Base-by-base conservation (phyloP, 2,329 filamentous ascomycete genomes). In the Magnaporthales sp. region DNA sequence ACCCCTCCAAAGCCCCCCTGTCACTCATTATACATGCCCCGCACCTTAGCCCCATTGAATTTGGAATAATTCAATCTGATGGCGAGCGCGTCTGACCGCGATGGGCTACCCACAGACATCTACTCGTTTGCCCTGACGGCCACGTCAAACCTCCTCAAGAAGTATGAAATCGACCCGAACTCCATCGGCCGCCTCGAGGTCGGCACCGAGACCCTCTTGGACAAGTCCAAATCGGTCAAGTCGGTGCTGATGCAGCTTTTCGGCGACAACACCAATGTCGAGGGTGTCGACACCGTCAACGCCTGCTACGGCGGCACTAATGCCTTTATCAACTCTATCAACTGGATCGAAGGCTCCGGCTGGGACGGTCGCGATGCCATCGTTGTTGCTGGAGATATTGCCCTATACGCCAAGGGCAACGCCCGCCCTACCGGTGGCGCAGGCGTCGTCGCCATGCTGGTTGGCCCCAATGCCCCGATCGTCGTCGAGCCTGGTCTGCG, bases 191-290 rank as follows among this genome's bases (percentile, higher is more conserved):
- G 91, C 73, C 84, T 94, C 74, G 91, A 94, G 81, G 91, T 94
- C 74, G 91, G 91, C 74, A 94, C 91, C 66, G 91, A 94, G 84
- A 94, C 91, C 70, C 83, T 94, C 67, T 83, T 94, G 75, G 91
- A 94, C 85, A 94, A 94, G 84, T 93, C 91, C 77, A 94, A 94
- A 85, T 93, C 91, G 62, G 91, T 93, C 81, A 94, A 94, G 86
- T 90, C 90, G 31, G 90, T 94, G 69, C 81, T 94, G 71, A 94
- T 94, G 91, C 91, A 93, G 83, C 84, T 94, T 62, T 93, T 94
- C 73, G 86, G 89, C 75, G 89, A 91, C 73, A 94, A 94, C 83
- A 90, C 88, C 81, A 93, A 91, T 81, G 82, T 94, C 68, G 91
- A 94, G 81, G 91, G 91, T 77, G 85, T 93, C 65, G 91, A 94